phyloP scores from a whole-genome alignment of 1,139 yeast genomes.

The Lodderomyces theae region DNA sequence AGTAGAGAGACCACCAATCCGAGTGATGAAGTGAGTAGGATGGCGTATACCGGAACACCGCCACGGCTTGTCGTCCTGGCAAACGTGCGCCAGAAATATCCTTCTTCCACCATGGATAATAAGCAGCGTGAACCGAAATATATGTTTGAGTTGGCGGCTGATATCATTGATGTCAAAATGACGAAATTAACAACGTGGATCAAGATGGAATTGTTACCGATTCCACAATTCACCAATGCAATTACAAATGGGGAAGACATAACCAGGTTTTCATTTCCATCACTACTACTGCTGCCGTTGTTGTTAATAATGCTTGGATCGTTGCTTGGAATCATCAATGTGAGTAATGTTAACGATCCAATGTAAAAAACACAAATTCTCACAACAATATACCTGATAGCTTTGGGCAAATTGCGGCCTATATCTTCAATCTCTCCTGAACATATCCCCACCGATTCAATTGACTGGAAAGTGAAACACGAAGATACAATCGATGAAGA shows the following conservation, averaged over 20 bases:
- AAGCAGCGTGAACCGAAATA: slow-evolving; percentile 27
- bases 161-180: slow-evolving; percentile 21
- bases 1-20: slow-evolving; percentile 18
- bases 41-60: slow-evolving; percentile 22
- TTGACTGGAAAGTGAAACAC: slow-evolving; percentile 33
- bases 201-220: slow-evolving; percentile 8
- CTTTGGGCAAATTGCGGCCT: slow-evolving; percentile 13
- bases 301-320: slow-evolving; percentile 15
- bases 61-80: slow-evolving; percentile 7
- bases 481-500: slow-evolving; percentile 28
- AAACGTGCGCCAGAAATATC: slow-evolving; percentile 9
- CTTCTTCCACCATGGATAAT: slow-evolving; percentile 19
- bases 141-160: slow-evolving; percentile 29
- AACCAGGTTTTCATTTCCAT: slow-evolving; percentile 7
- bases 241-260: slow-evolving; percentile 19
- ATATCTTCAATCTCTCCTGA: slow-evolving; percentile 22
- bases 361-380: slow-evolving; percentile 19
- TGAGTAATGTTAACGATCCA: slow-evolving; percentile 16
- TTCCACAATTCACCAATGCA: slow-evolving; percentile 14
- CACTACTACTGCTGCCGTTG: not conserved
- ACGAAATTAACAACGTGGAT: slow-evolving; percentile 19
- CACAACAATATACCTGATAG: slow-evolving; percentile 17
- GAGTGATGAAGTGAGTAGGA: slow-evolving; percentile 19
- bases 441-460: slow-evolving; percentile 37
- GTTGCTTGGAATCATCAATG: slow-evolving; percentile 18